Conservation (phyloP, 2,329 filamentous ascomycete species). For the Aspergillus glaucus region DNA sequence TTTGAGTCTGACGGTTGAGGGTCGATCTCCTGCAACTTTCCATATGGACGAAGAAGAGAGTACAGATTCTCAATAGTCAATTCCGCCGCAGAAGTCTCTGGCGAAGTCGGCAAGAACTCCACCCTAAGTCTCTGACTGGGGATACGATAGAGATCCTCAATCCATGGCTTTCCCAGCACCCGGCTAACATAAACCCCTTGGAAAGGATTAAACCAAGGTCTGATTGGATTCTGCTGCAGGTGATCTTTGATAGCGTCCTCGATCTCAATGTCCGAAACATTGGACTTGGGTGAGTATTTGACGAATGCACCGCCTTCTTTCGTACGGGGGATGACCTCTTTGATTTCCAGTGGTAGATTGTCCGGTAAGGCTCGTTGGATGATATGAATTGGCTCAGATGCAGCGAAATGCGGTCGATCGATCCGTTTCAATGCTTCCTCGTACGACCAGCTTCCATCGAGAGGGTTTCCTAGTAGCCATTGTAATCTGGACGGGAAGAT, state of each 20-base stretch:
- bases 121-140: conserved; percentile 71
- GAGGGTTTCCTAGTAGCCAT: conserved; percentile 53
- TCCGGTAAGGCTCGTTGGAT: conserved; percentile 58
- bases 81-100: conserved; percentile 67
- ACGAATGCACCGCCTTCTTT: conserved; percentile 93
- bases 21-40: conserved; percentile 80
- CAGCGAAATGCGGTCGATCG: conserved; percentile 45
- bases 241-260: conserved; percentile 57
- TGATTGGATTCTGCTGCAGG: conserved; percentile 64
- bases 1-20: conserved; percentile 83
- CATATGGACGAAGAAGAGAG: conserved; percentile 79
- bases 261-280: conserved; percentile 47
- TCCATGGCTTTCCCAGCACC: conserved; percentile 82
- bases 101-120: conserved; percentile 70
- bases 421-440: conserved; percentile 48
- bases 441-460: conserved; percentile 39
- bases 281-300: conserved; percentile 62
- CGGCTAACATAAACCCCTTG: conserved; percentile 62
- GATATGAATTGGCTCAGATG: conserved; percentile 52
- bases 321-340: conserved; percentile 73
- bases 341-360: conserved; percentile 61
- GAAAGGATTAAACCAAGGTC: conserved; percentile 87
- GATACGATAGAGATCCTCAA: conserved; percentile 82
- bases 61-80: conserved; percentile 83
- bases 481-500: conserved; percentile 75